Evolutionary conservation across 1,284 basidiomycete genomes (phyloP), one percentile per base, ranked within the genome.

Genomic region (Puccinia coronata): DNA sequence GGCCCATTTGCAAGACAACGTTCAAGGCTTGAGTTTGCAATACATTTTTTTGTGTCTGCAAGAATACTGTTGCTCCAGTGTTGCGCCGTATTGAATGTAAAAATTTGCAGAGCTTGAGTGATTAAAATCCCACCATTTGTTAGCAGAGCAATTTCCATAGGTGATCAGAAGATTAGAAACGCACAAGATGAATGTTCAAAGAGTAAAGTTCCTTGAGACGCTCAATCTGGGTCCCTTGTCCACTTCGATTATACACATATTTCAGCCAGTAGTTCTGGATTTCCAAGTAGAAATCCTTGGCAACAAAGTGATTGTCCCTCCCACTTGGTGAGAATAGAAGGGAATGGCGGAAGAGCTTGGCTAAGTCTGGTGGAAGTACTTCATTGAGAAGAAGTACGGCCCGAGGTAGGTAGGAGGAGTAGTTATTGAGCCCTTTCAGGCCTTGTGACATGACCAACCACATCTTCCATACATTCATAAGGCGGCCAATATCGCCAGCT

Each of bases 181-280:
- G 11, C 59, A 63, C 20, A 65, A 18, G 23, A 39, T n/a, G 31
- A 9, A 41, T 65, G 61, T 65, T 65, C 8, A 41, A 11, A 3
- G 61, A 65, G 39, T 39, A 65, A 2, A 39, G 3, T 18, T 65
- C 25, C 61, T 65, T 65, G 11, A 65, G 23, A 3, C 39, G 61
- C 6, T 65, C 34, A 9, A 65, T 23, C 18, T 65, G 31, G 20
- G 34, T 65, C 3, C 61, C 61, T 6, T 39, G 11, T 1, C 61
- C 61, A 20, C 6, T 65, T 8, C 53, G 70, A 31, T 72, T 72
- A 20, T 49, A 72, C 20, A 72, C 51, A 31, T 25, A 72, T 34
- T 72, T 72, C 25, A 72, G 31, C 43, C 43, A 72, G 28, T 72
- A 72, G n/a, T 72, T 72, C 18, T 72, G 70, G 16, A 53, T 72